A percentile compares a stretch with the other conserved stretches of the same genome.
phyloP scores from a whole-genome alignment of 192 early-diverging fungal genomes.

The Globomyces pollinis-pini region DNA sequence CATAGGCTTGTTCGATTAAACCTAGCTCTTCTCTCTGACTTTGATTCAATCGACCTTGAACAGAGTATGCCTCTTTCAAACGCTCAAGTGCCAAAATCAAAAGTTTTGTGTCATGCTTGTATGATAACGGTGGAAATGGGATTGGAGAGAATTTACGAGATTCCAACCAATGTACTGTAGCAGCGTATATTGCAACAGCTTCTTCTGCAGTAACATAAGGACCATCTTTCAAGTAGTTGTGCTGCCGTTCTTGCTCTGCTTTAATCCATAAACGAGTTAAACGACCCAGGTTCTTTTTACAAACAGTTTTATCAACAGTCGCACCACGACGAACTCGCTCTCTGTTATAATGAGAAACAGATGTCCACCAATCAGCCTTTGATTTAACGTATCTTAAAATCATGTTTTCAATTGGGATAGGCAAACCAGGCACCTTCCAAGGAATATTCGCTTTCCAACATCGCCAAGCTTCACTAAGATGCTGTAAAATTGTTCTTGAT shows the following conservation, averaged over 20 bases:
- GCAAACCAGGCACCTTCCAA: conserved; percentile 98
- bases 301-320: conserved; percentile 98
- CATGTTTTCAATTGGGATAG: conserved; percentile 98
- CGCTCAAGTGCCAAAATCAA: conserved; percentile 91
- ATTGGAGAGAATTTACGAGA: conserved; percentile 97
- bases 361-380: conserved; percentile 99
- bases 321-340: conserved; percentile 97
- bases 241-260: conserved; percentile 98
- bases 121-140: conserved; percentile 98
- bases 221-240: conserved; percentile 98
- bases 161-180: conserved; percentile 97
- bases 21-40: conserved; percentile 96
- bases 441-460: conserved; percentile 99
- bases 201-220: conserved; percentile 97
- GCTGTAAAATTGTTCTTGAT: conserved; percentile 90
- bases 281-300: conserved; percentile 96
- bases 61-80: conserved; percentile 90
- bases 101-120: conserved; percentile 99
- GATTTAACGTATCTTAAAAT: conserved; percentile 97
- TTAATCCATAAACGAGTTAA: conserved; percentile 97
- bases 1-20: conserved; percentile 97
- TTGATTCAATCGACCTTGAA: conserved; percentile 89
- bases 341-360: conserved; percentile 96
- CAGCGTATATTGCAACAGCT: conserved; percentile 95
- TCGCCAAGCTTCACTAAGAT: conserved; percentile 91